These are phyloP conservation scores for Albizia julibrissin DNA, from an alignment of 306 rosid species.

Conservation along the genomic window DNA sequence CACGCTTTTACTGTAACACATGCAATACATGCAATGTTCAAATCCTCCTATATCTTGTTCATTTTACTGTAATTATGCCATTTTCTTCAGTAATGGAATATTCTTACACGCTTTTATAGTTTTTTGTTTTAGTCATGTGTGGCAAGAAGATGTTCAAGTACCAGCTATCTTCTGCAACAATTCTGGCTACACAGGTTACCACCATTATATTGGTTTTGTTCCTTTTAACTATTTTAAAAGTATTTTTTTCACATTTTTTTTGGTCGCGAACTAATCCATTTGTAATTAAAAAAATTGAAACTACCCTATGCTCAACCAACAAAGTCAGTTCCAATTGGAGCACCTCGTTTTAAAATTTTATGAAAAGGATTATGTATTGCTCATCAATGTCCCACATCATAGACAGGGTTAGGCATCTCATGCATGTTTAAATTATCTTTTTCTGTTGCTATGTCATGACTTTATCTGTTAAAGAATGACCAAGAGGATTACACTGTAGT, in stretches of 20 bases:
- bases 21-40: neutral
- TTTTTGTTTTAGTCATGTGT: slow-evolving; percentile 58
- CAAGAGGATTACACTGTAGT: neutral
- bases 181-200: slow-evolving; percentile 79
- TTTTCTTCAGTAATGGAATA: slow-evolving; percentile 26
- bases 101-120: slow-evolving; percentile 42
- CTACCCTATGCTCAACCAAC: neutral
- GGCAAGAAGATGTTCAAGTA: slow-evolving; percentile 53
- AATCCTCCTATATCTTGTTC: slow-evolving; percentile 18
- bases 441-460: neutral
- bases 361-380: neutral
- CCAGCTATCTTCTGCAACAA: slow-evolving; percentile 51
- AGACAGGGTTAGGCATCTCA: neutral
- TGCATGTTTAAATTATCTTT: neutral
- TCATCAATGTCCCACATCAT: neutral
- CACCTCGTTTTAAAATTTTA: neutral
- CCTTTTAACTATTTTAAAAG: slow-evolving; percentile 1
- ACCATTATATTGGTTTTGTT: slow-evolving; percentile 27
- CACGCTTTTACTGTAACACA: too few relatives aligned
- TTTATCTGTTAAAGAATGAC: slow-evolving; percentile 13
- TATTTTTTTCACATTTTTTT: neutral
- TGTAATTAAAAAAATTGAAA: neutral
- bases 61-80: slow-evolving; percentile 25
- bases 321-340: neutral
- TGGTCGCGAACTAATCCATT: neutral